Percentiles rank a stretch among this genome's conserved stretches.
These are phyloP conservation scores for Senna siamea DNA, from an alignment of 306 rosid genomes.

Conservation along the genomic window DNA sequence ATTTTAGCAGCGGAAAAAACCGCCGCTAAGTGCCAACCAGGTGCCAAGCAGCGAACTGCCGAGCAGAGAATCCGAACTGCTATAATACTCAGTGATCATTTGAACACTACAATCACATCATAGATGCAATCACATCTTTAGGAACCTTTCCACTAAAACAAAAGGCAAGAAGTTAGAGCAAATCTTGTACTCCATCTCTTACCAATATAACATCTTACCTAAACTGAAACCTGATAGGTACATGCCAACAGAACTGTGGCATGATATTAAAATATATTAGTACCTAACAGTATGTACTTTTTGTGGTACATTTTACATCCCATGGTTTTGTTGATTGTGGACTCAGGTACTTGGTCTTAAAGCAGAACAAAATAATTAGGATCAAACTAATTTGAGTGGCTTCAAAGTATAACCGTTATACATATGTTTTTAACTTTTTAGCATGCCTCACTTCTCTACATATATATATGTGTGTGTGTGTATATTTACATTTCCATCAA, in stretches of 20 bases:
- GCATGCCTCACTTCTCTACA: conserved; percentile 12
- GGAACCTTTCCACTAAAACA: not conserved
- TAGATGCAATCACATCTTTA: no score
- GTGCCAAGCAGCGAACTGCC: no score
- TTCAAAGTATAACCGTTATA: conserved; percentile 47
- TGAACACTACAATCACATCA: no score
- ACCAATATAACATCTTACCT: not conserved
- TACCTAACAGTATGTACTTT: not conserved
- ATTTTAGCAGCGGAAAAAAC: no score
- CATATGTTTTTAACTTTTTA: not conserved
- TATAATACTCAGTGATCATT: no score
- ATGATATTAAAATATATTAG: not conserved
- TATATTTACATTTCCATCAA: not conserved
- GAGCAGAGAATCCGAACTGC: no score
- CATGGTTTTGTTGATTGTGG: conserved; percentile 22
- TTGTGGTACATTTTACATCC: not conserved
- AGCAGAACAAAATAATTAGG: conserved; percentile 41
- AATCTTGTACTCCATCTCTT: not conserved
- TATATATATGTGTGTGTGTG: conserved; percentile 41
- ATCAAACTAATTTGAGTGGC: conserved; percentile 60
- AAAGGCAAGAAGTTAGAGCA: not conserved
- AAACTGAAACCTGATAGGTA: not conserved
- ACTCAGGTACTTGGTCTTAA: conserved; percentile 47
- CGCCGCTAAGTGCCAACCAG: no score
- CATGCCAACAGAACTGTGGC: not conserved